A percentile compares a stretch with the other conserved stretches of the same genome.
Conservation (phyloP, 2,329 filamentous ascomycete species). For the Lachnellula hyalina region DNA sequence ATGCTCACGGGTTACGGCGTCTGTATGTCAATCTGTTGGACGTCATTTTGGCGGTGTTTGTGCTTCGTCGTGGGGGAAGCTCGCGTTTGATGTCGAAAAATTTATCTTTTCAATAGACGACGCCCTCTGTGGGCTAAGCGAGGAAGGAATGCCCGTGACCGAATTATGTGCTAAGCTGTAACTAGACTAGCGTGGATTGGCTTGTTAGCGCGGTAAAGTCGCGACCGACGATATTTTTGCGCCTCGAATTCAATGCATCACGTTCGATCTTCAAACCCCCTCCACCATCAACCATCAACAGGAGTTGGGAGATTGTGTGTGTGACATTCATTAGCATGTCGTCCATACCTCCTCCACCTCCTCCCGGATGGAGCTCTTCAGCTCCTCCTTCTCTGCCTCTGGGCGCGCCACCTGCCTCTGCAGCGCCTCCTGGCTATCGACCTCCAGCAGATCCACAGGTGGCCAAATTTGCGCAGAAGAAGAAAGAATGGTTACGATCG, state of each 20-base stretch:
- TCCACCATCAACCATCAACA: conserved; percentile 12
- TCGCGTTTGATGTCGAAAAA: conserved; percentile 20
- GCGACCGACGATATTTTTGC: not conserved
- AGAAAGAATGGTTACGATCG: conserved; percentile 93
- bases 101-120: not conserved
- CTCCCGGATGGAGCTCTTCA: conserved; percentile 56
- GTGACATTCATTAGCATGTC: conserved; percentile 42
- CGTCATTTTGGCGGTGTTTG: conserved; percentile 40
- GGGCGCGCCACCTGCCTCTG: conserved; percentile 43
- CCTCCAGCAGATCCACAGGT: conserved; percentile 76
- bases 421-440: conserved; percentile 80
- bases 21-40: conserved; percentile 47
- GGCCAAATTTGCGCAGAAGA: conserved; percentile 97
- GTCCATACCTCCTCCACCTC: conserved; percentile 60
- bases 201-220: not conserved
- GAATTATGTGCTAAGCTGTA: too few species aligned
- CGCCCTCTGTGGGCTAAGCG: not conserved
- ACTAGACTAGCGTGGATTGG: too few species aligned
- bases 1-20: conserved; percentile 71
- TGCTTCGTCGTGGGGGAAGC: conserved; percentile 34
- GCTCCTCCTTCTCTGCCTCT: conserved; percentile 46
- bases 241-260: not conserved
- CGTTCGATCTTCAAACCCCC: not conserved
- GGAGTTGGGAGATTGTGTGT: conserved; percentile 25
- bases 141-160: too few species aligned